Evolutionary conservation across 2,329 filamentous ascomycete genomes (phyloP), one percentile per base, ranked within the genome.

Genomic region (Fusarium nelsonii): DNA sequence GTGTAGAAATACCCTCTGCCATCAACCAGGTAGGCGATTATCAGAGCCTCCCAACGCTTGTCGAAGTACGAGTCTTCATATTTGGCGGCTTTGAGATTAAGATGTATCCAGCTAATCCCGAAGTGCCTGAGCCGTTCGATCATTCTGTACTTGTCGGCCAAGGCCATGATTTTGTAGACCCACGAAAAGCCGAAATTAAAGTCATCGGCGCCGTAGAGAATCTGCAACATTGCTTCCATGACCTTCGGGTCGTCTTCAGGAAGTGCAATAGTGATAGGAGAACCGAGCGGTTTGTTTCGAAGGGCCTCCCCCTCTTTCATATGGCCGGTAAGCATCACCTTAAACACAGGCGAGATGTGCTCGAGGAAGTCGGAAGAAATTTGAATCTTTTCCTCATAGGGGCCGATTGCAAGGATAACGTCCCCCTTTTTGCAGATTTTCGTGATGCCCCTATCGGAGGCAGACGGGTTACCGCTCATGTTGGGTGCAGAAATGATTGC

Each of bases 321-420:
- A 0, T 16, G 10, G 3, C 33, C 26, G 6, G 34, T 3, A 1
- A 62, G 16, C 54, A 59, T 59, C 30, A 16, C 33, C 11, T 33
- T 11, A 8, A 63, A 63, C 8, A 63, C 46, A 12, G 46, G 55
- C 3, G 59, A 54, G 9, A 45, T 9, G 4, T 34, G 26, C 28
- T 40, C 8, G 2, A 63, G 48, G 12, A 63, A 59, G 14, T 30
- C 34, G 9, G 32, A 40, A 12, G 41, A 4, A 9, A 63, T 55
- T n/a, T 33, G 46, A 3, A 63, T 60, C 6, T 23, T 23, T 0
- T 0, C 20, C 20, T 20, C 3, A 6, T 20, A 12, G 2, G 28
- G 15, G 4, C 51, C 51, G 4, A 54, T 18, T 2, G 10, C 30
- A 7, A 45, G 39, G 1, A 54, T 30, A 1, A 18, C 8, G 6